A percentile compares a stretch with the other conserved stretches of the same genome.
Evolutionary conservation across 1,139 yeast genomes (phyloP).

Genomic region (Magnusiomyces fungicola): DNA sequence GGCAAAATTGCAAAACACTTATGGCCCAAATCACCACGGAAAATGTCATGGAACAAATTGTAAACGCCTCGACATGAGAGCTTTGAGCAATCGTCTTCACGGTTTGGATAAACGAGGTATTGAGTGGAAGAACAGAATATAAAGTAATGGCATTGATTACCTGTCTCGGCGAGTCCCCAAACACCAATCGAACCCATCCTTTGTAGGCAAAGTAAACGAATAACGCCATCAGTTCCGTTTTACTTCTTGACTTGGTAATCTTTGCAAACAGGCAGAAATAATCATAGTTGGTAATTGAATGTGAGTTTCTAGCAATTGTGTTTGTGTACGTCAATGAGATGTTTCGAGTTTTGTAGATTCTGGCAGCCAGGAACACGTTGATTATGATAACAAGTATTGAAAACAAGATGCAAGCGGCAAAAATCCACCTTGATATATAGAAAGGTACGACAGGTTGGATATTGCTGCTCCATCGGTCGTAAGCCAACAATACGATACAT

Average conservation of each 20-base stretch:
- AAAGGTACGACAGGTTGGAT: constrained; percentile 51
- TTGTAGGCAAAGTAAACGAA: constrained; percentile 61
- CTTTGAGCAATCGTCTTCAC: constrained; percentile 52
- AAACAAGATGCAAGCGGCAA: constrained; percentile 77
- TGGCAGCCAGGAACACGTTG: constrained; percentile 54
- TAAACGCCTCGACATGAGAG: constrained; percentile 58
- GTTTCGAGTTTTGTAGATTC: constrained; percentile 51
- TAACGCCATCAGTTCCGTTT: constrained; percentile 62
- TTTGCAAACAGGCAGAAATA: constrained; percentile 67
- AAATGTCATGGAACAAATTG: constrained; percentile 66
- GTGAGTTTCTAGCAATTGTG: constrained; percentile 50
- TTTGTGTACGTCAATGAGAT: constrained; percentile 69
- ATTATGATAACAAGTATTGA: constrained; percentile 53
- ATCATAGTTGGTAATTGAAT: constrained; percentile 51
- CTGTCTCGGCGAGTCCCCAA: constrained; percentile 89
- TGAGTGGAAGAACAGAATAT: constrained; percentile 43
- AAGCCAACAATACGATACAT: constrained; percentile 65
- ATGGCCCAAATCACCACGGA: constrained; percentile 71
- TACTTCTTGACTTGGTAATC: constrained; percentile 54
- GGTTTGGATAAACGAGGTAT: constrained; percentile 44
- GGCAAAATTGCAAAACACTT: constrained; percentile 52
- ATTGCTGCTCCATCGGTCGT: constrained; percentile 63
- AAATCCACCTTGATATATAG: constrained; percentile 68
- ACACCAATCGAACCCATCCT: constrained; percentile 52
- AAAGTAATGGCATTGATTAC: constrained; percentile 72